phyloP scores from a whole-genome alignment of 495 filamentous ascomycete genomes.

The Podospora fimiseda region DNA sequence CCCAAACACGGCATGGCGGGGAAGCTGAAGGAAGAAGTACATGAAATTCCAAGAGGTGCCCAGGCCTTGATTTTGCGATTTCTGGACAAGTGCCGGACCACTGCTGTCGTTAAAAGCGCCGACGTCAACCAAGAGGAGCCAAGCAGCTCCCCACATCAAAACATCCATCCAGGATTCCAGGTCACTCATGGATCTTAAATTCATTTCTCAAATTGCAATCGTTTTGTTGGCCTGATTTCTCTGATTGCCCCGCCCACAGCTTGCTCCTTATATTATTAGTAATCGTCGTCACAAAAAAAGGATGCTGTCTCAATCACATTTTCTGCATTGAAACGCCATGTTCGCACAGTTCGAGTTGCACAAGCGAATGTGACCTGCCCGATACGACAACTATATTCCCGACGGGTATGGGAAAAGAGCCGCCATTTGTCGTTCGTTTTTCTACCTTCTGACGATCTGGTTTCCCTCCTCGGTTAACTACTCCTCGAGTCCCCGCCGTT shows the following conservation, averaged over 20 bases:
- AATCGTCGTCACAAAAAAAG: neutral
- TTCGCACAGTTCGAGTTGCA: neutral
- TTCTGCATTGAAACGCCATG: neutral
- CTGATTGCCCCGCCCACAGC: neutral
- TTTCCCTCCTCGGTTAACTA: constrained; percentile 26
- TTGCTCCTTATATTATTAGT: neutral
- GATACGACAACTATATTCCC: neutral
- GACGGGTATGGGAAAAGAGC: constrained; percentile 17
- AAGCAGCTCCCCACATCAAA: neutral
- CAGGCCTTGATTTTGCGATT: neutral
- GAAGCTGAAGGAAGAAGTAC: neutral
- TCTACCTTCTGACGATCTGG: constrained; percentile 19
- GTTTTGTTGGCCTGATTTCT: neutral
- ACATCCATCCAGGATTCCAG: neutral
- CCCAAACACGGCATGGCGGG: neutral
- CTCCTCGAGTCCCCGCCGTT: constrained; percentile 10
- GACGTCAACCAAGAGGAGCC: neutral
- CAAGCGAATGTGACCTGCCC: constrained; percentile 11
- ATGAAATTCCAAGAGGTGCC: neutral
- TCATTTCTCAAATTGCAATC: neutral
- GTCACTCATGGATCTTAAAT: neutral
- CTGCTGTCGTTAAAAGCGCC: neutral
- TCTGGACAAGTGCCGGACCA: neutral
- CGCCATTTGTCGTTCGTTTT: constrained; percentile 16
- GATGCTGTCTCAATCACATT: neutral